Conservation (phyloP, 352 stramenopile genomes). For the Thraustochytrium striatum region DNA sequence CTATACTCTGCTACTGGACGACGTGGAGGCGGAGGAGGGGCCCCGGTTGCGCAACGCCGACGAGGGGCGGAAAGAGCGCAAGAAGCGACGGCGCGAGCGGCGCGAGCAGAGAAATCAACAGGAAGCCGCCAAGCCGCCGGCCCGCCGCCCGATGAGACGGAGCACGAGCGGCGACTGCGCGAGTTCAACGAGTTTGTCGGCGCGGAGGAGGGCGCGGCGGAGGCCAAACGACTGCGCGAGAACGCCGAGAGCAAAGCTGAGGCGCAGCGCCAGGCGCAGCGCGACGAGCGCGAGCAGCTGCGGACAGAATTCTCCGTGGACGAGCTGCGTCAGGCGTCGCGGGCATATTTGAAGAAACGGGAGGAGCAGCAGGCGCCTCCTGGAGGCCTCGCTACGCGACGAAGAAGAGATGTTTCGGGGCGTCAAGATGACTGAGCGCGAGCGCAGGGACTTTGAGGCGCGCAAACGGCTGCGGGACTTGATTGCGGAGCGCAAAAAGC, state of each 20-base stretch:
- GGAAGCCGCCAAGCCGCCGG: neutral
- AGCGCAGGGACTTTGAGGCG: slow-evolving; percentile 48
- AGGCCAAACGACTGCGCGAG: slow-evolving; percentile 45
- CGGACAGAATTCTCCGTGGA: slow-evolving; percentile 60
- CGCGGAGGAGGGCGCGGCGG: slow-evolving; percentile 3
- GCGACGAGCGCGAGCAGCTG: slow-evolving; percentile 57
- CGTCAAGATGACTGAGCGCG: slow-evolving; percentile 51
- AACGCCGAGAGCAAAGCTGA: slow-evolving; percentile 51
- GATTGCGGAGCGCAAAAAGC: slow-evolving; percentile 70
- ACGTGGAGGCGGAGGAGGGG: neutral
- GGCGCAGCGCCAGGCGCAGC: slow-evolving; percentile 54
- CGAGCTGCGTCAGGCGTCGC: slow-evolving; percentile 66
- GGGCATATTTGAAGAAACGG: slow-evolving; percentile 94
- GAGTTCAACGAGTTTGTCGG: slow-evolving; percentile 47
- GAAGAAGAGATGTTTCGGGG: slow-evolving; percentile 65
- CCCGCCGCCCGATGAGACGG: neutral
- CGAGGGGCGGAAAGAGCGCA: neutral
- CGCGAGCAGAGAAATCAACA: neutral
- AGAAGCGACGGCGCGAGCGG: neutral
- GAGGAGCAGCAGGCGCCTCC: slow-evolving; percentile 93
- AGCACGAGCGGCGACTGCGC: slow-evolving; percentile 26
- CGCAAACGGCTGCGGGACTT: slow-evolving; percentile 71
- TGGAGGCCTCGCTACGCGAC: slow-evolving; percentile 77
- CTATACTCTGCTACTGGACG: neutral
- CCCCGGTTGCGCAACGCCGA: neutral